These are phyloP conservation scores for Bipolaris cookei DNA, from an alignment of 2,329 filamentous ascomycete species.

Conservation along the genomic window DNA sequence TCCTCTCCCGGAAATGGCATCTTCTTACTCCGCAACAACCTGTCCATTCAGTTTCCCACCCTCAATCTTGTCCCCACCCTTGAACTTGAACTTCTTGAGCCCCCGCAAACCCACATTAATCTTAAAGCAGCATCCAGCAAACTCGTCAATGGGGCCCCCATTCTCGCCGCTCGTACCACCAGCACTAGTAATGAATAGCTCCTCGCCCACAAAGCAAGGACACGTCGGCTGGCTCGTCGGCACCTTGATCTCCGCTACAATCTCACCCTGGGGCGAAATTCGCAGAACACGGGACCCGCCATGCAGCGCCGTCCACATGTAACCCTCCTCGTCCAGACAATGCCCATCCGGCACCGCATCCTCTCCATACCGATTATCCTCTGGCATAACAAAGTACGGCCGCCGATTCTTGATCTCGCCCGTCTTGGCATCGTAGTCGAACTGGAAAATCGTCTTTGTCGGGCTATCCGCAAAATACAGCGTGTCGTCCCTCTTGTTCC, in stretches of 20 bases:
- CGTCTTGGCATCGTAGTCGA: constrained; percentile 71
- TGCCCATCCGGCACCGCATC: constrained; percentile 77
- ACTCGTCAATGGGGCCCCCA: constrained; percentile 68
- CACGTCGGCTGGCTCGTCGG: constrained; percentile 84
- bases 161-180: constrained; percentile 53
- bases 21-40: constrained; percentile 38
- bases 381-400: constrained; percentile 72
- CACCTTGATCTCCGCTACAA: constrained; percentile 76
- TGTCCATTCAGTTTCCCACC: constrained; percentile 39
- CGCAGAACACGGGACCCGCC: constrained; percentile 77
- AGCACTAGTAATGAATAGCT: constrained; percentile 81
- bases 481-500: constrained; percentile 73
- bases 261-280: constrained; percentile 70
- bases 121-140: constrained; percentile 74
- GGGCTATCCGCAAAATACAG: constrained; percentile 87
- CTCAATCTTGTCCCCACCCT: constrained; percentile 38
- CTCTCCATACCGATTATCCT: constrained; percentile 57
- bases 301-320: constrained; percentile 88
- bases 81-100: constrained; percentile 47
- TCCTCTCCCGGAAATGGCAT: not conserved
- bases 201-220: constrained; percentile 75
- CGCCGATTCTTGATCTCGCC: constrained; percentile 72
- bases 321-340: constrained; percentile 81
- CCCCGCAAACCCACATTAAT: constrained; percentile 78
- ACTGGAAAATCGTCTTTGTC: constrained; percentile 71